These are phyloP conservation scores for Sphagnum magellanicum DNA, from an alignment of 228 moss, liverwort and hornwort genomes.

Conservation along the genomic window DNA sequence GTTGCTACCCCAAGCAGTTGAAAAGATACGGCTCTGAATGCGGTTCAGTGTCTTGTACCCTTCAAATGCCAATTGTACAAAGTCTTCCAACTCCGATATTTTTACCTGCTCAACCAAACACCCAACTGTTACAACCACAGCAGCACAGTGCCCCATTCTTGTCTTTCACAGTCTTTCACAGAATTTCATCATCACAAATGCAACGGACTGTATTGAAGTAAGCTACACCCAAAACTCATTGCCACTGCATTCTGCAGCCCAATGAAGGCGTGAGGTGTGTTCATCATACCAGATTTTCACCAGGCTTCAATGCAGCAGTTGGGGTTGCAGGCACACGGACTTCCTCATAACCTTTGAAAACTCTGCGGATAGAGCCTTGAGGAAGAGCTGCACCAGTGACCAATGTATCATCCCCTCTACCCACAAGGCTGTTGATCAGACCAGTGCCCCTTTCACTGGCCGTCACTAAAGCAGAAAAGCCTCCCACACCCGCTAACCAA, in stretches of 20 bases:
- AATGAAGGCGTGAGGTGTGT: not conserved
- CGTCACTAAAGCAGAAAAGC: conserved; percentile 80
- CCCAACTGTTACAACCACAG: not conserved
- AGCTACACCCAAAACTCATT: no score
- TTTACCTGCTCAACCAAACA: conserved; percentile 45
- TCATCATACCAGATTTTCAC: conserved; percentile 73
- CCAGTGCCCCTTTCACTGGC: conserved; percentile 60
- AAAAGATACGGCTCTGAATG: conserved; percentile 89
- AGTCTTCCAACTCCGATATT: conserved; percentile 84
- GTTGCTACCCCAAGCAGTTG: conserved; percentile 77
- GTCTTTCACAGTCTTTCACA: not conserved
- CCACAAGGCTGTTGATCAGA: conserved; percentile 65
- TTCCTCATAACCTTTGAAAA: conserved; percentile 91
- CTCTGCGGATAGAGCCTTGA: conserved; percentile 70
- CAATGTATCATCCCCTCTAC: conserved; percentile 73
- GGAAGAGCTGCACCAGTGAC: conserved; percentile 70
- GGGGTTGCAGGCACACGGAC: conserved; percentile 90
- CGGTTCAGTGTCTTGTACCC: conserved; percentile 84
- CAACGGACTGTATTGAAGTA: no score
- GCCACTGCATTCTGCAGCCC: no score
- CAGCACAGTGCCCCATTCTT: not conserved
- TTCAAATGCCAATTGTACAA: conserved; percentile 87
- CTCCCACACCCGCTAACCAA: conserved; percentile 74
- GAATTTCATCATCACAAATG: no score
- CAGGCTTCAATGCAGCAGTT: conserved; percentile 57